Percentiles rank a stretch among this genome's conserved stretches.
Evolutionary conservation across 108 stramenopile species (phyloP).

Genomic region (Skeletonema costatum): DNA sequence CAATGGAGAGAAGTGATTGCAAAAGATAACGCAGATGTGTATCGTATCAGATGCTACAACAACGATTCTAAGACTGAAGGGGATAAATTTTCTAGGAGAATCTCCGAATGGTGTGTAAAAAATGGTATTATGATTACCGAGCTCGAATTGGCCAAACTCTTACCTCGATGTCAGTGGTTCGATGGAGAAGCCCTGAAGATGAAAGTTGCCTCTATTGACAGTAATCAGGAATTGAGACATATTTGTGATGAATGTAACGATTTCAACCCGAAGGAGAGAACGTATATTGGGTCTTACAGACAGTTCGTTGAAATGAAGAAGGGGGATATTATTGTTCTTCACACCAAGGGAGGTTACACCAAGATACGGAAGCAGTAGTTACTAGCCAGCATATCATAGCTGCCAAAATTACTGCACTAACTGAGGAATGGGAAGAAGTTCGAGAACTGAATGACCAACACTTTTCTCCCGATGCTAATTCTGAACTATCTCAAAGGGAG

Average conservation of each 20-base stretch:
- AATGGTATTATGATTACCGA: not conserved
- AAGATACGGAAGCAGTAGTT: too few species aligned
- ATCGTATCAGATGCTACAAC: not conserved
- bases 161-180: not conserved
- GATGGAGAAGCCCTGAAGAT: not conserved
- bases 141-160: not conserved
- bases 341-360: not conserved
- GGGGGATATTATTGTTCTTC: not conserved
- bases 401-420: too few species aligned
- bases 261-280: not conserved
- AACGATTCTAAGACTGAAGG: not conserved
- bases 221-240: not conserved
- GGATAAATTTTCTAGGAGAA: too few species aligned
- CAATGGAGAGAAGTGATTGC: too few species aligned
- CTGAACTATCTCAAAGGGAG: too few species aligned
- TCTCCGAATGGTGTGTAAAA: not conserved
- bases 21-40: too few species aligned
- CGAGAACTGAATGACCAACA: too few species aligned
- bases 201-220: not conserved
- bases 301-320: conserved; percentile 2
- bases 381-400: too few species aligned
- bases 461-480: too few species aligned
- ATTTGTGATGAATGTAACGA: not conserved
- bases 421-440: too few species aligned
- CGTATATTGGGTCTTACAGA: not conserved